These are phyloP conservation scores for Beauveria sp. DNA, from an alignment of 2,329 filamentous ascomycete genomes.

Conservation along the genomic window DNA sequence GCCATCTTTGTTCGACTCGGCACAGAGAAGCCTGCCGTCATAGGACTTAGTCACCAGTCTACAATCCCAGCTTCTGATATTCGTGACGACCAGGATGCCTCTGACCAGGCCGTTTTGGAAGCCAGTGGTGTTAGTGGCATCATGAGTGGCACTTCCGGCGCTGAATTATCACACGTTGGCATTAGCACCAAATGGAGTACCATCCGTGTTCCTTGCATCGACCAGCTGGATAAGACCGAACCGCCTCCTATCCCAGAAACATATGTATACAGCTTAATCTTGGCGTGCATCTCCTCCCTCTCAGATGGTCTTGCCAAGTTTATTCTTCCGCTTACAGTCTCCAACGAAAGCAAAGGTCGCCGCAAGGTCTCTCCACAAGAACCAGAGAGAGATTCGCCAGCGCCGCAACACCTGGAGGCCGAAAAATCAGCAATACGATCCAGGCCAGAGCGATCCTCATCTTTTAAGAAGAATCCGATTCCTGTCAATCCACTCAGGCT, in stretches of 20 bases:
- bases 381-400: conserved; percentile 34
- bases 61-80: conserved; percentile 62
- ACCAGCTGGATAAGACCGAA: conserved; percentile 88
- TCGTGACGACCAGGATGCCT: conserved; percentile 47
- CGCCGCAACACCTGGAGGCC: conserved; percentile 27
- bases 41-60: conserved; percentile 83
- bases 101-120: conserved; percentile 83
- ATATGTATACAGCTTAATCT: conserved; percentile 82
- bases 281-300: conserved; percentile 82
- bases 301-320: conserved; percentile 92
- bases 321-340: conserved; percentile 82
- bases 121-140: conserved; percentile 81
- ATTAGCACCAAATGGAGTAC: conserved; percentile 91
- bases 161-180: conserved; percentile 61
- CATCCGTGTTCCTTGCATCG: conserved; percentile 79
- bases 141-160: conserved; percentile 63
- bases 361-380: conserved; percentile 40
- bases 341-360: conserved; percentile 54
- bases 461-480: conserved; percentile 67
- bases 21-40: conserved; percentile 80
- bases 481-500: conserved; percentile 77
- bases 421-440: conserved; percentile 25
- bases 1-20: conserved; percentile 87
- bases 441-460: conserved; percentile 51
- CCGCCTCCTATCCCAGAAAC: conserved; percentile 79